Conservation (phyloP, 257 asterid species). For the Penstemon newberryi region DNA sequence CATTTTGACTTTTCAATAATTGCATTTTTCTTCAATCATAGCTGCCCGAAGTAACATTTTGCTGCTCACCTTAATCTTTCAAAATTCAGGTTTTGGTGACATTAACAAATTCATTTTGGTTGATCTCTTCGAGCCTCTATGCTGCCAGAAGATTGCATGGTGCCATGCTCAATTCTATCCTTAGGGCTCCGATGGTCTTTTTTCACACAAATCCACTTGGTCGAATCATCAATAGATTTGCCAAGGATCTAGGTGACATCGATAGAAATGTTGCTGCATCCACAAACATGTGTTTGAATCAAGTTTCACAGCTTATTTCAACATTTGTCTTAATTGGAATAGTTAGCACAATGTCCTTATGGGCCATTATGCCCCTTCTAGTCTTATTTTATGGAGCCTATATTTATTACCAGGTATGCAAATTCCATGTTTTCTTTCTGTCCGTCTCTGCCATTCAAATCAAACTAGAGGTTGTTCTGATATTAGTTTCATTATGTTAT, state of each 20-base stretch:
- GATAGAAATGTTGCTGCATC: constrained; percentile 86
- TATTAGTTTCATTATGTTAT: no score
- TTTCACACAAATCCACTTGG: constrained; percentile 98
- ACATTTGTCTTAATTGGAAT: constrained; percentile 93
- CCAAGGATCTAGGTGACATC: constrained; percentile 90
- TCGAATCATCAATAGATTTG: constrained; percentile 88
- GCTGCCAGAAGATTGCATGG: constrained; percentile 83
- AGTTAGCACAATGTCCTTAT: constrained; percentile 92
- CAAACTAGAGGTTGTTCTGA: no score
- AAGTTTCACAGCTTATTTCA: constrained; percentile 79
- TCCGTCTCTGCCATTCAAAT: no score
- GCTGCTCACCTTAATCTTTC: constrained; percentile 17
- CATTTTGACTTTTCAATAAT: constrained; percentile 9
- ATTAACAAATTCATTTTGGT: constrained; percentile 81
- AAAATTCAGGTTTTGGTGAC: constrained; percentile 71
- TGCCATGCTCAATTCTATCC: constrained; percentile 75
- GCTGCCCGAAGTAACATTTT: background rate
- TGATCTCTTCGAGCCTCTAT: constrained; percentile 82
- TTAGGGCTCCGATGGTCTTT: constrained; percentile 97
- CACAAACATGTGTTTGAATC: constrained; percentile 73
- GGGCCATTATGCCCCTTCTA: constrained; percentile 97
- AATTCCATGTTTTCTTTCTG: no score
- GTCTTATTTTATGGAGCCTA: constrained; percentile 84
- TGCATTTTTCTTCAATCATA: background rate
- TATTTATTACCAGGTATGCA: constrained; percentile 62